A percentile compares a stretch with the other conserved stretches of the same genome.
These are phyloP conservation scores for Termitomyces bulborhizus DNA, from an alignment of 768 basidiomycete genomes.

Conservation along the genomic window DNA sequence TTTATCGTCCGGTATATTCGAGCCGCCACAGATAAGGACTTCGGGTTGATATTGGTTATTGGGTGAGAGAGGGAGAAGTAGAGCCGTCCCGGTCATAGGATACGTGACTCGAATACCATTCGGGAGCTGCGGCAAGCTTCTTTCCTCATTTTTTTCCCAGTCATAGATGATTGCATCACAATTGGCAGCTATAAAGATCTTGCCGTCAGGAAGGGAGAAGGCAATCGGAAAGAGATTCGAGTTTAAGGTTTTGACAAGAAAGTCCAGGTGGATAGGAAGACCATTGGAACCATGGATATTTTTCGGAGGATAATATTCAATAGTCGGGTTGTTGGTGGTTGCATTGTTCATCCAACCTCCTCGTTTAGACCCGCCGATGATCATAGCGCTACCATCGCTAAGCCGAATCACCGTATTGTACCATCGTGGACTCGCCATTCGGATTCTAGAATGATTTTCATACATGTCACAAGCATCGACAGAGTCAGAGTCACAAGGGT, in stretches of 20 bases:
- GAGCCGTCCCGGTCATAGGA: conserved; percentile 70
- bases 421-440: conserved; percentile 78
- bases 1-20: conserved; percentile 52
- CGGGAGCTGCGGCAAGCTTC: conserved; percentile 58
- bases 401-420: conserved; percentile 70
- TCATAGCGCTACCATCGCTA: conserved; percentile 75
- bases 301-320: conserved; percentile 83
- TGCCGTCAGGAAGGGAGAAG: conserved; percentile 64
- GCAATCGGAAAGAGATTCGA: conserved; percentile 82
- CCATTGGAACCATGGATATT: conserved; percentile 61
- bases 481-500: conserved; percentile 51
- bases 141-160: conserved; percentile 60
- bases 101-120: conserved; percentile 80
- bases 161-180: conserved; percentile 76
- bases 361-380: conserved; percentile 74
- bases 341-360: conserved; percentile 86
- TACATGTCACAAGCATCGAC: conserved; percentile 51
- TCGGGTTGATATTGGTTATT: conserved; percentile 60
- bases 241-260: conserved; percentile 65
- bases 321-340: conserved; percentile 74
- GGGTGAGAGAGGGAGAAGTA: conserved; percentile 67
- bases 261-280: conserved; percentile 54
- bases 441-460: conserved; percentile 57
- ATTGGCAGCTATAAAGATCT: conserved; percentile 72
- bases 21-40: conserved; percentile 75